These are phyloP conservation scores for Arctostaphylos glauca DNA, from an alignment of 148 eudicot species.

Conservation along the genomic window DNA sequence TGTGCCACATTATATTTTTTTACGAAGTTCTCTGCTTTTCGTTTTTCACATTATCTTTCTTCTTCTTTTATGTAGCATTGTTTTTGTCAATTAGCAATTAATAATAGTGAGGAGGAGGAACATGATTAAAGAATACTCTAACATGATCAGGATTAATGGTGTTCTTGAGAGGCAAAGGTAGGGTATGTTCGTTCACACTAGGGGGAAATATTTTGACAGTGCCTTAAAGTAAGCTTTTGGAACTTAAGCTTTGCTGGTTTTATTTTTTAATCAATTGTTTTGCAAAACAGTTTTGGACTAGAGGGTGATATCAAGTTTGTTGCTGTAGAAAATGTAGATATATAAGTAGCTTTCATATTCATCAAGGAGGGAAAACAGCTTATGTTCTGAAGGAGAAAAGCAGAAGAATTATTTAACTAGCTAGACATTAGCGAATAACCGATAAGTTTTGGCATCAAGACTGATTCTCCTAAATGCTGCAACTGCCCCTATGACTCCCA, in stretches of 20 bases:
- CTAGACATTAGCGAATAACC: slow-evolving; percentile 57
- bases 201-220: neutral
- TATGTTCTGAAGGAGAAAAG: too few species aligned
- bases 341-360: neutral
- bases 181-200: neutral
- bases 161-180: neutral
- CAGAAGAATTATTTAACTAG: too few species aligned
- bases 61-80: too few species aligned
- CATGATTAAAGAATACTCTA: too few species aligned
- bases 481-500: slow-evolving; percentile 51
- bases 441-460: slow-evolving; percentile 70
- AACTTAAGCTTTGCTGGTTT: neutral
- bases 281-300: neutral
- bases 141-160: neutral
- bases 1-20: too few species aligned
- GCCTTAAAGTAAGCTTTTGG: neutral
- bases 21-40: too few species aligned
- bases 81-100: too few species aligned
- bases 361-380: neutral
- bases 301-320: neutral
- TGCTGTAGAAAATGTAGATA: neutral
- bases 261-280: neutral
- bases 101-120: too few species aligned
- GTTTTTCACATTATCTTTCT: too few species aligned
- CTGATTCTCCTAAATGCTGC: slow-evolving; percentile 76